Evolutionary conservation across 1,284 basidiomycete genomes (phyloP).

Genomic region (Cutaneotrichosporon sp.): DNA sequence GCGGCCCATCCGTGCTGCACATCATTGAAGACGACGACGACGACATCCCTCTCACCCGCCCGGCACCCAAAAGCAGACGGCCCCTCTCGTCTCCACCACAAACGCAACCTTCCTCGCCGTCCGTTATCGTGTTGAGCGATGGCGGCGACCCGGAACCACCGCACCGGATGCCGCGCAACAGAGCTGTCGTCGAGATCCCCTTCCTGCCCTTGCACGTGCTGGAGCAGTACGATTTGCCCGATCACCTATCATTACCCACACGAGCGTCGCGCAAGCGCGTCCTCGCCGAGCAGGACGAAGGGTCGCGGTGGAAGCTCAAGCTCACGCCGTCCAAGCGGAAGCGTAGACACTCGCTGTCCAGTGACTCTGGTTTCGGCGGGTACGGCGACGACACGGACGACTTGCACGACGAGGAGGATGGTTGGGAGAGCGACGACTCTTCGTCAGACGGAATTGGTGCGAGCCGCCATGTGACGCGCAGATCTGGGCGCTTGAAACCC

Average conservation of each 20-base stretch:
- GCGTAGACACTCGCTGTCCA: not conserved
- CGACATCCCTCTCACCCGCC: not conserved
- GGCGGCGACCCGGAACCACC: not conserved
- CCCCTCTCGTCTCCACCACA: not conserved
- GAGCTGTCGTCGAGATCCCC: slow-evolving; percentile 4
- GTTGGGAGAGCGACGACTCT: slow-evolving; percentile 6
- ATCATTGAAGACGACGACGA: not conserved
- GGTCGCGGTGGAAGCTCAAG: too few species aligned
- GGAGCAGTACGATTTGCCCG: not conserved
- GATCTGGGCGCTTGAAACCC: not conserved
- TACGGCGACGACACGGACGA: slow-evolving; percentile 12
- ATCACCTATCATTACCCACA: not conserved
- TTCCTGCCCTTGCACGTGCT: not conserved
- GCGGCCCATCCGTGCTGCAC: too few species aligned
- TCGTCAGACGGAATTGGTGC: not conserved
- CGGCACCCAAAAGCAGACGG: not conserved
- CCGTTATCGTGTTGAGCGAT: not conserved
- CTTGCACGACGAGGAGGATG: slow-evolving; percentile 4
- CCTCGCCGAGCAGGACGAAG: slow-evolving; percentile 3
- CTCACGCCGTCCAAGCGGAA: not conserved
- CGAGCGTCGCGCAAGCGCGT: slow-evolving; percentile 2
- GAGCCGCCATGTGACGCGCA: not conserved
- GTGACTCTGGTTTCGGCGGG: slow-evolving; percentile 2
- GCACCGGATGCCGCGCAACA: not conserved
- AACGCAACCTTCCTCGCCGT: not conserved